These are phyloP conservation scores for Sporothrix euskadiensis DNA, from an alignment of 2,329 filamentous ascomycete species.

Conservation along the genomic window DNA sequence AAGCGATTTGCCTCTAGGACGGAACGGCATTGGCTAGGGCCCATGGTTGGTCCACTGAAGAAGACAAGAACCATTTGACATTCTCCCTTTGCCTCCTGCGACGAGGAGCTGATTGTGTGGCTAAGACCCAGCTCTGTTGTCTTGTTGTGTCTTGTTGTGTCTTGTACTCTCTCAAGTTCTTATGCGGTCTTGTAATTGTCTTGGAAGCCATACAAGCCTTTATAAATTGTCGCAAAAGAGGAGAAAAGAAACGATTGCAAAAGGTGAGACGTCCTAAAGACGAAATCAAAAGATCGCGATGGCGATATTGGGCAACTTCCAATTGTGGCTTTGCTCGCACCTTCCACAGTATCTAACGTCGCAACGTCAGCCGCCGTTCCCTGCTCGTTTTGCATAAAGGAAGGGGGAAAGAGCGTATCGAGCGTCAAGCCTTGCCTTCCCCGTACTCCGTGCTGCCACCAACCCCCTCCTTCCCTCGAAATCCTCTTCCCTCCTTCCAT, in stretches of 20 bases:
- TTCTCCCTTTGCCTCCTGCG: background rate
- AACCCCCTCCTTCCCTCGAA: conserved; percentile 1
- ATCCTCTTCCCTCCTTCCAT: background rate
- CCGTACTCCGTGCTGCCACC: conserved; percentile 15
- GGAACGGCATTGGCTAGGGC: background rate
- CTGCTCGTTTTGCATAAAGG: conserved; percentile 12
- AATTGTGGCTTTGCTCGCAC: background rate
- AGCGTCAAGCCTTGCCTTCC: conserved; percentile 2
- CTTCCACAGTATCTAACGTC: background rate
- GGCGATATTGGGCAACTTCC: background rate
- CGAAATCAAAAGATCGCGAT: background rate
- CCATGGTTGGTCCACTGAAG: background rate
- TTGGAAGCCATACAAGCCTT: conserved; percentile 2
- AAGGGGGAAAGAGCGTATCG: background rate
- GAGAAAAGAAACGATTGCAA: background rate
- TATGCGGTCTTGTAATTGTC: background rate
- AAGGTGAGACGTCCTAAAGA: background rate
- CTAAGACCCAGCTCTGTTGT: background rate
- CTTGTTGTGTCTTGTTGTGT: background rate
- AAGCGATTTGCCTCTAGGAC: background rate
- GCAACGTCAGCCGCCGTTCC: background rate
- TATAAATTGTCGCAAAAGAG: background rate
- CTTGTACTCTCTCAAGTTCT: background rate
- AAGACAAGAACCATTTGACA: conserved; percentile 2
- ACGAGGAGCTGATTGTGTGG: background rate